phyloP scores from a whole-genome alignment of 768 basidiomycete species.

The Lanmaoa rubissima region DNA sequence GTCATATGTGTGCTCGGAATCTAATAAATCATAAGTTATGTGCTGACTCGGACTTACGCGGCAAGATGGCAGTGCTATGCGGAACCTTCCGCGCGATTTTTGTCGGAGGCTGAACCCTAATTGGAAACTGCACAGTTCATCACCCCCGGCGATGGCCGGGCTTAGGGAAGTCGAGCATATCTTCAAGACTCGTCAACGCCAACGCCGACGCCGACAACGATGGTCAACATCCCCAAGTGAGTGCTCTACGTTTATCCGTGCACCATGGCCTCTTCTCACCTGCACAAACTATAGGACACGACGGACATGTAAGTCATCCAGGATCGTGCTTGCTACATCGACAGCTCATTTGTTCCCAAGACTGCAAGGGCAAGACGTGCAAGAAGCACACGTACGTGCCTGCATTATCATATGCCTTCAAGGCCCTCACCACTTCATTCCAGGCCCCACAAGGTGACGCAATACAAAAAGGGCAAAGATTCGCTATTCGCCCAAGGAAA shows the following conservation, averaged over 20 bases:
- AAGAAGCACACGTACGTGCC: conserved; percentile 89
- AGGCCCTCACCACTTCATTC: not conserved
- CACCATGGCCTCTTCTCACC: conserved; percentile 14
- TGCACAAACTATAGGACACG: conserved; percentile 61
- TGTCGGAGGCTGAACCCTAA: conserved; percentile 24
- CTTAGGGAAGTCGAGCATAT: conserved; percentile 10
- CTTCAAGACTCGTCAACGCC: conserved; percentile 13
- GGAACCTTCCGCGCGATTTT: not conserved
- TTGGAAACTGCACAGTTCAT: conserved; percentile 25
- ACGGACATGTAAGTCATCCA: conserved; percentile 78
- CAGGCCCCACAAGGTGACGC: conserved; percentile 98
- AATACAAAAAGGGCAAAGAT: conserved; percentile 99
- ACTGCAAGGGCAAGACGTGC: conserved; percentile 96
- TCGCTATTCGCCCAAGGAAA: conserved; percentile 98
- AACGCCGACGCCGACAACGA: conserved; percentile 41
- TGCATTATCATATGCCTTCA: not conserved
- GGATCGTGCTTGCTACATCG: not conserved
- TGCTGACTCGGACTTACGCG: not conserved
- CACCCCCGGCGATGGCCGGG: conserved; percentile 27
- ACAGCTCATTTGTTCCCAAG: conserved; percentile 38
- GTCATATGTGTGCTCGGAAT: not conserved
- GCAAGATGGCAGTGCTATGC: no score
- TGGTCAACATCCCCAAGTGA: conserved; percentile 96
- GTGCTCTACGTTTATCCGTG: conserved; percentile 28
- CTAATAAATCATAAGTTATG: no score